A percentile compares a stretch with the other conserved stretches of the same genome.
Conservation (phyloP, 352 stramenopile genomes). For the Blastocystis sp. region DNA sequence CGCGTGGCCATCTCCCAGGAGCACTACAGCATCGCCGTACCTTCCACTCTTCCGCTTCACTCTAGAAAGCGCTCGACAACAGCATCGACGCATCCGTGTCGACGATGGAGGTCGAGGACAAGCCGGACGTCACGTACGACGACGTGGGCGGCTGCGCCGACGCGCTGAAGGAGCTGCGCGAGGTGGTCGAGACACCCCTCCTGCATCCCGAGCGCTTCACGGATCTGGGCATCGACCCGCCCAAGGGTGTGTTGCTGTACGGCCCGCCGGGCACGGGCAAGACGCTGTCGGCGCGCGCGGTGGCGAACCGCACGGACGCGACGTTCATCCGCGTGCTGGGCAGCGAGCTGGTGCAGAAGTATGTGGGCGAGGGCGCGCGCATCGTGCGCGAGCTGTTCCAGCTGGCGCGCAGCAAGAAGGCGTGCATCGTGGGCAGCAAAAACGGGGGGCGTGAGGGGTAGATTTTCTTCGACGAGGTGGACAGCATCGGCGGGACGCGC, state of each 20-base stretch:
- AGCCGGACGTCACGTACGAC: conserved; percentile 99
- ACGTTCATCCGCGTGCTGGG: conserved; percentile 99
- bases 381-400: conserved; percentile 99
- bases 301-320: conserved; percentile 96
- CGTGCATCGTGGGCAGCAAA: conserved; percentile 78
- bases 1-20: conserved; percentile 86
- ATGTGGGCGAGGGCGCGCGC: conserved; percentile 94
- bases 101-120: conserved; percentile 97
- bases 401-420: conserved; percentile 96
- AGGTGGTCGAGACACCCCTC: conserved; percentile 95
- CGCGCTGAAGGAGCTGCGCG: conserved; percentile 93
- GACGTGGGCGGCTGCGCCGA: conserved; percentile 87
- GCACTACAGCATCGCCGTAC: conserved; percentile 61
- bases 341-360: conserved; percentile 98
- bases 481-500: conserved; percentile 91
- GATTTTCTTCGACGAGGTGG: conserved; percentile 99
- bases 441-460: not conserved
- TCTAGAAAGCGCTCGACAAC: conserved; percentile 86
- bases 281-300: conserved; percentile 89
- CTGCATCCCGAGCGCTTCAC: conserved; percentile 97
- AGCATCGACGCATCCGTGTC: conserved; percentile 98
- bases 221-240: conserved; percentile 95
- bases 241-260: conserved; percentile 97
- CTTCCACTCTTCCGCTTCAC: conserved; percentile 37
- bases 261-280: conserved; percentile 93